These are phyloP conservation scores for Miscanthus sacchariflorus DNA, from an alignment of 202 grass and related monocot species.

Conservation along the genomic window DNA sequence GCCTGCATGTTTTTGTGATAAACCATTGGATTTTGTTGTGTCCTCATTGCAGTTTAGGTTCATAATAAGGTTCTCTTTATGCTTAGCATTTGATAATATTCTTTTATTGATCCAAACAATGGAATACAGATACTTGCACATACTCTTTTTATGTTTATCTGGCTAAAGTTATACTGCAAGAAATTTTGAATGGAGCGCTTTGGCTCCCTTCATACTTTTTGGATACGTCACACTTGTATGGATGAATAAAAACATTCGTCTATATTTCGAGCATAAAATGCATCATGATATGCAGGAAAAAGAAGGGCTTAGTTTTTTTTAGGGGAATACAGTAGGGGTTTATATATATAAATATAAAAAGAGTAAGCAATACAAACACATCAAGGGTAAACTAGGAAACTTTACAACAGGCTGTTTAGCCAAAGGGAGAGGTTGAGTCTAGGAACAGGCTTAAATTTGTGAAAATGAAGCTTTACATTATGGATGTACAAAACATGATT, in stretches of 20 bases:
- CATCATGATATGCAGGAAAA: conserved; percentile 12
- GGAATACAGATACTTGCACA: not conserved
- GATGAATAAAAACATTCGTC: not conserved
- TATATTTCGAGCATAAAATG: not conserved
- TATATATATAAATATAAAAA: too few species aligned
- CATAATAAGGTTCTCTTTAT: conserved; percentile 17
- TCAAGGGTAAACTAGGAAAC: too few species aligned
- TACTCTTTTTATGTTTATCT: conserved; percentile 8
- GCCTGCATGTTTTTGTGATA: conserved; percentile 4
- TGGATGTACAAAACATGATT: not conserved
- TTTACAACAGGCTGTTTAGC: too few species aligned
- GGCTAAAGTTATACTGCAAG: not conserved
- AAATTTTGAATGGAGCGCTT: conserved; percentile 11
- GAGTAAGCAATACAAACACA: too few species aligned
- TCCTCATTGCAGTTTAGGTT: conserved; percentile 12
- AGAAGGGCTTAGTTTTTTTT: not conserved
- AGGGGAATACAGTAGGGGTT: too few species aligned
- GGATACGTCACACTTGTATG: conserved; percentile 6
- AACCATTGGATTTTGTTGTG: not conserved
- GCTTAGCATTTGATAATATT: not conserved
- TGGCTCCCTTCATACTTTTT: conserved; percentile 16
- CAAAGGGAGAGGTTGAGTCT: too few species aligned
- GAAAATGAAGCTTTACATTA: not conserved
- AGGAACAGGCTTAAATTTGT: not conserved
- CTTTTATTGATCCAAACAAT: conserved; percentile 24